Evolutionary conservation across 2,329 filamentous ascomycete genomes (phyloP), one percentile per base, ranked within the genome.

Genomic region (Pseudogymnoascus sp.): DNA sequence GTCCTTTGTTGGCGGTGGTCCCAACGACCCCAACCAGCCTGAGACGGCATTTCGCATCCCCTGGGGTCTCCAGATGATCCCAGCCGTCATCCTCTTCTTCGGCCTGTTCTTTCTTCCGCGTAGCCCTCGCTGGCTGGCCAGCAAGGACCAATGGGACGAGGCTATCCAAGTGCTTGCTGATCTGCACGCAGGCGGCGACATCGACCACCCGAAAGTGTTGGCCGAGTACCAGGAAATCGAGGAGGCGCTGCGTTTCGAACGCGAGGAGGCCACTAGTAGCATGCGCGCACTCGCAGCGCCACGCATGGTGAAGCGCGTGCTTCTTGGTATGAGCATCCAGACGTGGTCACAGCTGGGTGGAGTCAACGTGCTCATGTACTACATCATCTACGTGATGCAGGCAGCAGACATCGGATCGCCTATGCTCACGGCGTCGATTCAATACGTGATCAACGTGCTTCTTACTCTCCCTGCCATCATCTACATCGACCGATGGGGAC

Each of bases 381-480:
- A 89, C 70, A 87, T 88, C 67, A 81, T 80, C 59, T 89, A 90
- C 64, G 89, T 90, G 72, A 89, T 91, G 88, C 86, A 87, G 34
- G 87, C 86, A 5, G 70, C 70, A n/a, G 76, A 74, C 1, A 82
- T 81, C 6, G 79, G 85, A 66, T 81, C 80, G 60, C 81, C 84
- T 31, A 80, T 91, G 8, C 74, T 89, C 40, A 82, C 87, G 2
- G 87, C 86, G 26, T 85, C 83, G 12, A 88, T 90, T 65, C 85
- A 90, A 71, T 90, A 90, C 72, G 81, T 92, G 68, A 89, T 93
- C 76, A 93, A 93, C 73, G 89, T 93, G 1, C 64, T 86, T 60
- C 89, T 91, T 82, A 93, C 90, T 0, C 74, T 93, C 1, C 88
- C 89, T 0, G 89, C 89, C 1, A 81, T 93, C 26, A 75, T 93